A percentile compares a stretch with the other conserved stretches of the same genome.
Evolutionary conservation across 768 basidiomycete genomes (phyloP).

Genomic region (Obba rivulosa): DNA sequence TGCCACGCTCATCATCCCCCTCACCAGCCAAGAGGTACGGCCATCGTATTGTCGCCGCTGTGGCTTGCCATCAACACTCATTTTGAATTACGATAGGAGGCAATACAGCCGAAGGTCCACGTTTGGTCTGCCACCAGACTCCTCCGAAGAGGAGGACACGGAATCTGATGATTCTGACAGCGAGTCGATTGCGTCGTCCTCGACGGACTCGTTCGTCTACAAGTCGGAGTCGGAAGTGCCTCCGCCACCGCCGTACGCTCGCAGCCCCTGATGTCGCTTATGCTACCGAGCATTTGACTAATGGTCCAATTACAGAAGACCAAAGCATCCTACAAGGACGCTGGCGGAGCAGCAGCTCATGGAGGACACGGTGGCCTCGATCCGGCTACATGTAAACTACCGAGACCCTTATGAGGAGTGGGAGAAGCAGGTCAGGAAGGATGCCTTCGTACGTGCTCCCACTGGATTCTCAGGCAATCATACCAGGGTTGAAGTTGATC

Average conservation of each 20-base stretch:
- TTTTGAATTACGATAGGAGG: constrained; percentile 8
- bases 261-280: background rate
- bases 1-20: constrained; percentile 46
- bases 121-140: constrained; percentile 52
- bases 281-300: background rate
- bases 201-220: constrained; percentile 35
- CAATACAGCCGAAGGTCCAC: constrained; percentile 38
- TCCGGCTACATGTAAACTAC: constrained; percentile 37
- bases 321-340: constrained; percentile 18
- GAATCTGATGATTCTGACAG: constrained; percentile 36
- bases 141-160: constrained; percentile 37
- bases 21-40: constrained; percentile 40
- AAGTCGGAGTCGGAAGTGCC: constrained; percentile 40
- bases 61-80: background rate
- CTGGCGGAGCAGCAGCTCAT: constrained; percentile 30
- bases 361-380: constrained; percentile 42
- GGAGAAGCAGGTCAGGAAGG: constrained; percentile 42
- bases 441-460: constrained; percentile 36
- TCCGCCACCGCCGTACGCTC: constrained; percentile 26
- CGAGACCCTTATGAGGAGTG: constrained; percentile 46
- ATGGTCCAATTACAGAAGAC: constrained; percentile 10
- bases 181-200: constrained; percentile 26
- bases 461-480: background rate
- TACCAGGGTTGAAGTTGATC: background rate
- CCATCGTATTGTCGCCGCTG: background rate